Base-by-base conservation (phyloP, 352 stramenopile genomes). In the Phytophthora crassamura region DNA sequence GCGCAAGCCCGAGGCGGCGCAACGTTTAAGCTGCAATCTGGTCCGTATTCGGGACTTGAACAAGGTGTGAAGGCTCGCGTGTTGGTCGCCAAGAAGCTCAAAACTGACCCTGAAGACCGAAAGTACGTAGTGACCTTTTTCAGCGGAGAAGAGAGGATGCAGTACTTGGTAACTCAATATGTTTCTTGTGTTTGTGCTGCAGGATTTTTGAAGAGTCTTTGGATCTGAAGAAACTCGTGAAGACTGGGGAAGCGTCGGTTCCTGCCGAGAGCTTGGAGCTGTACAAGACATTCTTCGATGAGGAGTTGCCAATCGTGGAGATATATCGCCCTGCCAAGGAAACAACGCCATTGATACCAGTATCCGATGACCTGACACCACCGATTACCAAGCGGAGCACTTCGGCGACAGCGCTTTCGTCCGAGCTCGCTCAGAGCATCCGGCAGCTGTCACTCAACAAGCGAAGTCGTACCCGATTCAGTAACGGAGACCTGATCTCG, bases 221-320 rank as follows among this genome's bases (percentile, higher is more conserved):
- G 38, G 71, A 94, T 64, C 79, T 86, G 57, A 91, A 90, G 59
- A 84, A 84, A 48, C 60, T 94, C 3, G 81, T 86, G 41, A 71
- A 78, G 12, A 79, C 74, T 1, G 64, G 69, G 16, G 71, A 86
- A 35, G 68, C 67, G 30, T 86, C 78, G 2, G 81, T 93, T 9
- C 75, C 86, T 18, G n/a, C 62, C 0, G 86, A 94, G 15, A 90
- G 78, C 38, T 53, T 94, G 28, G 80, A 91, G 52, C 54, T 94
- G 9, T 94, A 94, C 68, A 88, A 91, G 58, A 93, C 82, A 1
- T 94, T 91, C 48, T 94, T 93, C 36, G 79, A 89, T 39, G 84
- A 91, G 22, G 70, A 88, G 12, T 45, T 94, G 15, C 84, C 86
- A 0, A 72, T 74, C 30, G 79, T 90, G 28, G 63, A 74, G 20